Conservation (phyloP, 2,329 filamentous ascomycete species). For the Huntiella decipiens region DNA sequence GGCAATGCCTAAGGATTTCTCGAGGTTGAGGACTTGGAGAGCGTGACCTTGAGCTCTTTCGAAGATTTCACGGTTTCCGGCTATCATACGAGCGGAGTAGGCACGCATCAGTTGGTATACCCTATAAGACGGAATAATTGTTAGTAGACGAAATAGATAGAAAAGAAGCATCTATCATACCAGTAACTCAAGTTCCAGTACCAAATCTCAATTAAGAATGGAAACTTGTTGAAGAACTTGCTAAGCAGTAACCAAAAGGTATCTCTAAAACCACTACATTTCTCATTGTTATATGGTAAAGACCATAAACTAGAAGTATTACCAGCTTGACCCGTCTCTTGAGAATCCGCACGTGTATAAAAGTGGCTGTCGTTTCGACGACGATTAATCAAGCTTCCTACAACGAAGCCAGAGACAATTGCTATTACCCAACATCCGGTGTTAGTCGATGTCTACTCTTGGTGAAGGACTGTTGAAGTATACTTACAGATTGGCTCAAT, state of each 20-base stretch:
- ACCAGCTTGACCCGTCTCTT: background rate
- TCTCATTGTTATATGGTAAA: background rate
- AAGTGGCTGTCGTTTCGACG: conserved; percentile 5
- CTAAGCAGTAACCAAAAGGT: conserved; percentile 15
- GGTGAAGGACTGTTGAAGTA: conserved; percentile 1
- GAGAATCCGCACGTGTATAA: conserved; percentile 2
- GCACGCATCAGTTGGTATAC: conserved; percentile 26
- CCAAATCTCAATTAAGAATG: conserved; percentile 20
- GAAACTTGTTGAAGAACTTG: conserved; percentile 18
- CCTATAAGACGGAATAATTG: conserved; percentile 12
- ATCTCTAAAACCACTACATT: background rate
- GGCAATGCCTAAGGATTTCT: conserved; percentile 20
- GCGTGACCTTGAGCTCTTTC: conserved; percentile 22
- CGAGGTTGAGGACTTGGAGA: conserved; percentile 21
- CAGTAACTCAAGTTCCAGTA: conserved; percentile 22
- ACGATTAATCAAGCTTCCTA: conserved; percentile 8
- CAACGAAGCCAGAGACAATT: conserved; percentile 7
- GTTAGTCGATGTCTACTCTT: background rate
- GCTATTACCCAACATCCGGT: conserved; percentile 1
- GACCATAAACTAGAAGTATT: conserved; percentile 7
- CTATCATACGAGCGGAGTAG: conserved; percentile 23
- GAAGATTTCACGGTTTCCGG: conserved; percentile 21
- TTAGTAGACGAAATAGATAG: background rate
- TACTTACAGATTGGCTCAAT: conserved; percentile 9
- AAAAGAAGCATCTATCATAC: conserved; percentile 11